phyloP scores from a whole-genome alignment of 148 eudicot genomes.

The Dianthus caryophyllus region DNA sequence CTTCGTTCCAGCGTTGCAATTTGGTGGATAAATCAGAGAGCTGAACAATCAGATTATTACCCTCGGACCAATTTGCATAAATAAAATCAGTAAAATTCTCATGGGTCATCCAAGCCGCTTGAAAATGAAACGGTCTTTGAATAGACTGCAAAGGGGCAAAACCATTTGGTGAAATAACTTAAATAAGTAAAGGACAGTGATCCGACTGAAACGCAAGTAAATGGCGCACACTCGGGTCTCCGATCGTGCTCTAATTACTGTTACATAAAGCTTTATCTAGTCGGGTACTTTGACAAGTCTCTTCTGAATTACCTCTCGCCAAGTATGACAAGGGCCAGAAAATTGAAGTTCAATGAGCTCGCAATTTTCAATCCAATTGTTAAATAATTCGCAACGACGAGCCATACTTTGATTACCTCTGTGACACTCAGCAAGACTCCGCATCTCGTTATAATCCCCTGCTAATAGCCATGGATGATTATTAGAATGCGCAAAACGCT shows the following conservation, averaged over 20 bases:
- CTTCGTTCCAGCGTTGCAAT: background rate
- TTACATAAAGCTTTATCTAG: background rate
- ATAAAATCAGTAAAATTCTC: background rate
- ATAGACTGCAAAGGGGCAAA: background rate
- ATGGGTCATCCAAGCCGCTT: background rate
- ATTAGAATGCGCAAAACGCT: no score
- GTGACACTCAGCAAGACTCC: no score
- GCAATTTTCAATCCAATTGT: no score
- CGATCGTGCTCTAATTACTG: background rate
- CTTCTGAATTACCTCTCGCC: no score
- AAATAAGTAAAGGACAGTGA: background rate
- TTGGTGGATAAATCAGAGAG: background rate
- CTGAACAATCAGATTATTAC: background rate
- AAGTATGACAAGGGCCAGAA: no score
- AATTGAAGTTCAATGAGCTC: no score
- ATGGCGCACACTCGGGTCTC: background rate
- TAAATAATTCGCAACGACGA: no score
- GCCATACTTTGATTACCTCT: no score
- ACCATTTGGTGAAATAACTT: background rate
- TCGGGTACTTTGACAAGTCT: no score
- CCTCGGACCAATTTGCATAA: background rate
- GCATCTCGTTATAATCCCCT: no score
- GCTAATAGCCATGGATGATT: no score
- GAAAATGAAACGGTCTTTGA: background rate
- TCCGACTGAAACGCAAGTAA: background rate